Evolutionary conservation across 202 grass and related monocot genomes (phyloP).

Genomic region (Cymbopogon flexuosus): DNA sequence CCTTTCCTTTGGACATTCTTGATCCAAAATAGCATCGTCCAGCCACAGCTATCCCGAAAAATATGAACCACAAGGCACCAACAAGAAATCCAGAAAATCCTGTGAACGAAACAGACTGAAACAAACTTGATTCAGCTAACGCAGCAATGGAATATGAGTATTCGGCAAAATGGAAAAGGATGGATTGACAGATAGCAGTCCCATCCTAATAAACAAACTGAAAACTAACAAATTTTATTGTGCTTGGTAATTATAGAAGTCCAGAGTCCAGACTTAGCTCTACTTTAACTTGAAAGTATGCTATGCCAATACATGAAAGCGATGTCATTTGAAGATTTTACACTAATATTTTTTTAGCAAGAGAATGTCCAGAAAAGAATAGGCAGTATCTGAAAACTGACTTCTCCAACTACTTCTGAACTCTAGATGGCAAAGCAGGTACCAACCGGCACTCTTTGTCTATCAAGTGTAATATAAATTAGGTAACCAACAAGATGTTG

Average conservation of each 20-base stretch:
- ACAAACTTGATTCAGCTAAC: slow-evolving; percentile 39
- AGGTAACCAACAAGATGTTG: background rate
- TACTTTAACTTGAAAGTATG: background rate
- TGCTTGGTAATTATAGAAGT: background rate
- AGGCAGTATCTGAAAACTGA: background rate
- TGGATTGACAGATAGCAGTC: background rate
- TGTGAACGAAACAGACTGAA: slow-evolving; percentile 94
- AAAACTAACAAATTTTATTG: background rate
- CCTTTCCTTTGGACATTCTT: slow-evolving; percentile 53
- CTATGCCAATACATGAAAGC: background rate
- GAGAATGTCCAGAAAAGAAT: background rate
- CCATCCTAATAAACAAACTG: background rate
- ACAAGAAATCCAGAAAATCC: slow-evolving; percentile 70
- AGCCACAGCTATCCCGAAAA: slow-evolving; percentile 48
- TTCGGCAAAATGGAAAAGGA: background rate
- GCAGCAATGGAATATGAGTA: background rate
- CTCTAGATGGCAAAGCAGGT: background rate
- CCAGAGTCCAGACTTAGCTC: background rate
- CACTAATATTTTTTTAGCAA: background rate
- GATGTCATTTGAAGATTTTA: background rate
- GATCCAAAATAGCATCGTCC: slow-evolving; percentile 49
- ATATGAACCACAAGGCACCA: slow-evolving; percentile 53
- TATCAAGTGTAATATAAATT: background rate
- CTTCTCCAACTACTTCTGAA: background rate
- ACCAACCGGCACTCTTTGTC: background rate